A percentile compares a stretch with the other conserved stretches of the same genome.
phyloP scores from a whole-genome alignment of 768 basidiomycete species.

The Tricholoma bakamatsutake region DNA sequence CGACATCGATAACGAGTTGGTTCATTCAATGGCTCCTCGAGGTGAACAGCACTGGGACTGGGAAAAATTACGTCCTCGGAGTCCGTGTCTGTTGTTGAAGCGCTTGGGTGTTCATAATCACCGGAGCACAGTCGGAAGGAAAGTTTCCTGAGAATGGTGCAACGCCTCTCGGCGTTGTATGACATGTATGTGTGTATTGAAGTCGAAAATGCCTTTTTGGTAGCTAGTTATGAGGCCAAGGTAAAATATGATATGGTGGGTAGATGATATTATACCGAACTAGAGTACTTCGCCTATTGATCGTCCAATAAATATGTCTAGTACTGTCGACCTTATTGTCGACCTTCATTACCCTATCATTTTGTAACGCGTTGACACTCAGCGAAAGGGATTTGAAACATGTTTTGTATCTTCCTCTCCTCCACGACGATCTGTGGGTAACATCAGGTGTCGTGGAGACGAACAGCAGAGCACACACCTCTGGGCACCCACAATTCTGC shows the following conservation, averaged over 20 bases:
- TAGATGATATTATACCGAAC: constrained; percentile 9
- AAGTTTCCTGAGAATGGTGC: not conserved
- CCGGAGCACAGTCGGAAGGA: not conserved
- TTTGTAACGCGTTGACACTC: constrained; percentile 35
- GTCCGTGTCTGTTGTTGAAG: not conserved
- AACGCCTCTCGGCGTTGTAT: not conserved
- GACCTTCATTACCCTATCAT: constrained; percentile 13
- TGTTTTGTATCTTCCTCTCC: constrained; percentile 38
- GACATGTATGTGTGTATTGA: not conserved
- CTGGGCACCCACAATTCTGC: constrained; percentile 34
- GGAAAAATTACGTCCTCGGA: not conserved
- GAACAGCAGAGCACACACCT: constrained; percentile 21
- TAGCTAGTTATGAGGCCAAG: not conserved
- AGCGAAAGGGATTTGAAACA: constrained; percentile 39
- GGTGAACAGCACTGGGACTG: not conserved
- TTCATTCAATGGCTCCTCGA: not conserved
- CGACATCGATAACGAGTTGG: not conserved
- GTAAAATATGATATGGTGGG: constrained; percentile 1
- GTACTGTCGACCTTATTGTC: not conserved
- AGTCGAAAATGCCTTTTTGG: not conserved
- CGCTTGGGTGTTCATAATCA: not conserved
- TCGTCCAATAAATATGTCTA: not conserved
- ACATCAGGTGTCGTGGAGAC: not conserved
- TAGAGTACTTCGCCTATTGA: constrained; percentile 5
- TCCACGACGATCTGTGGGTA: constrained; percentile 31